phyloP scores from a whole-genome alignment of 805 yeast species.

The Phaffomyces opuntiae region DNA sequence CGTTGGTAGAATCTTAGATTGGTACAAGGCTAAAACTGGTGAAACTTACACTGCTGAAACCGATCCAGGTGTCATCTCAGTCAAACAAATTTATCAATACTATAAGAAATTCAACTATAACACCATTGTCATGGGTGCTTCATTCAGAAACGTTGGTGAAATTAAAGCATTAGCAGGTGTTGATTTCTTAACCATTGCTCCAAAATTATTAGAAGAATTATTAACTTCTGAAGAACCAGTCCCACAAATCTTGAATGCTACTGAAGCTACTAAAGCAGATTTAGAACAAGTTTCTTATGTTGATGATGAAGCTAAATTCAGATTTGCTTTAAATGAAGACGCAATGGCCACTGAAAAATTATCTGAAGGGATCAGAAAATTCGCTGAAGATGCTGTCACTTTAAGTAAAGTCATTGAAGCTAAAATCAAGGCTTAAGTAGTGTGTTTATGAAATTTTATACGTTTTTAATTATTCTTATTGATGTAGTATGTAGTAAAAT shows the following conservation, averaged over 20 bases:
- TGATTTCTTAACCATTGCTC: constrained; percentile 93
- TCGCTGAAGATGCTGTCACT: constrained; percentile 87
- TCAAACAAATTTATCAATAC: constrained; percentile 86
- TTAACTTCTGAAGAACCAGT: constrained; percentile 69
- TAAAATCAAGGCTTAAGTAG: constrained; percentile 37
- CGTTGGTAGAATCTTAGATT: constrained; percentile 98
- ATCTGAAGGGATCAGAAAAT: constrained; percentile 95
- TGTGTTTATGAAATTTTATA: not conserved
- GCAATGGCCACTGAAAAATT: constrained; percentile 98
- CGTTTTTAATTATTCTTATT: not conserved
- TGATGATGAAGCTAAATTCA: constrained; percentile 83
- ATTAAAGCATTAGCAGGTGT: constrained; percentile 95
- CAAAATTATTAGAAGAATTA: constrained; percentile 84
- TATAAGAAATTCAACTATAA: constrained; percentile 95
- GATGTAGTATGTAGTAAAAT: too few species aligned
- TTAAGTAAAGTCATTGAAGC: constrained; percentile 60
- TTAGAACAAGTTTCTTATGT: constrained; percentile 71
- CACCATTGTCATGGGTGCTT: constrained; percentile 99
- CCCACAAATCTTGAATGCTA: constrained; percentile 75
- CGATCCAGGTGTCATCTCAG: constrained; percentile 96
- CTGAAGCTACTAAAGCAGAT: constrained; percentile 48
- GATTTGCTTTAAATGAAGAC: constrained; percentile 88
- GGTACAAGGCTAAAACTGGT: constrained; percentile 94
- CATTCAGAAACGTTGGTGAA: constrained; percentile 96
- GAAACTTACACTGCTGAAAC: constrained; percentile 69